Base-by-base conservation (phyloP, 345 rosid species). In the Pugionium cornutum region DNA sequence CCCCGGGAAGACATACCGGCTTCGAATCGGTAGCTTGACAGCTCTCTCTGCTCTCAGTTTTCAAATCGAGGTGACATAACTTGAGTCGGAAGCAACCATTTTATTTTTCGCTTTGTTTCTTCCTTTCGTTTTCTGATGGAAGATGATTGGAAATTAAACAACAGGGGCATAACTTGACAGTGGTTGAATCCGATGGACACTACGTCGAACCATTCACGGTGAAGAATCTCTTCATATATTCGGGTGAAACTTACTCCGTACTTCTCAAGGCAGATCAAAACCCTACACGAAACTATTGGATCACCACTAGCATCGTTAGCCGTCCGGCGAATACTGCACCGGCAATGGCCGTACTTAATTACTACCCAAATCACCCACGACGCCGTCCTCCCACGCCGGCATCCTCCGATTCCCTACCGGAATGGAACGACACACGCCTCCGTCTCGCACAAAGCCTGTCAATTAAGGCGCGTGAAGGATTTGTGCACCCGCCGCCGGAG, bases 101-200 rank as follows among this genome's bases (percentile, higher is more conserved):
- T 56, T n/a, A 6, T 41, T 4, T 5, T 18, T 18, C 9, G n/a
- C 11, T 51, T 8, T 11, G 39, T 25, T 47, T 34, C 36, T 2
- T 33, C 5, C 5, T 33, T 33, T 33, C 18, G 18, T 18, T 26
- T n/a, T 52, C 11, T 39, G 7, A 49, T n/a, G 36, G 37, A 60
- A 27, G 10, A 44, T 45, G 26, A 6, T 1, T 41, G 39, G 8
- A 3, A 9, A 4, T 11, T 6, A 11, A 56, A 6, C 11, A 2
- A 27, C 69, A 83, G 79, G 97, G 87, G 28, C 97, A 88, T 54
- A 84, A 80, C 41, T 65, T 91, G 80, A 88, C 97, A 0, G 91
- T 91, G n/a, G 91, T 88, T 3, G 91, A 86, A 71, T 79, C 89
- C 1, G 96, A 88, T 33, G 94, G 96, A 34, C 88, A 88, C 68